Base-by-base conservation (phyloP, 257 asterid genomes). In the Salvia hispanica region DNA sequence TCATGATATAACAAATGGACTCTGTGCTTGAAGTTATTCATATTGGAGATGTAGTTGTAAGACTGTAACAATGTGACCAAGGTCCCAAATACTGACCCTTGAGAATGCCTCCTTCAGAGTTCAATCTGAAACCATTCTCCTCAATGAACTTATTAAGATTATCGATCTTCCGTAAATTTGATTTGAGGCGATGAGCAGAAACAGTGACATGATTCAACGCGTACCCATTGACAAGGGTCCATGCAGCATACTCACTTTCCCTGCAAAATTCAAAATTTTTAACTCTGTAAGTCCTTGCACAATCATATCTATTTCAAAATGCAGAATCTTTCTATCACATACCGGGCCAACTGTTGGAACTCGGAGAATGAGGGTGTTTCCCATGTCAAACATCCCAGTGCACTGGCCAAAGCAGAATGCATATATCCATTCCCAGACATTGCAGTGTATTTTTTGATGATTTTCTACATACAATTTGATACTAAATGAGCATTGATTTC, bases 231-330 rank as follows among this genome's bases (percentile, higher is more conserved):
- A 93, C 97, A 59, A 93, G 89, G 59, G 97, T 86, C 99, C 99
- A 93, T 46, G 97, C 97, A 25, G 97, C 99, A 80, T 90, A 90
- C 73, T 93, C 97, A 71, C 97, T 93, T 80, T 93, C 99, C 88
- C 99, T 93, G 78, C 42, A 74, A 60, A 39, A 74, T 52, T 69
- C n/a, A n/a, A n/a, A n/a, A n/a, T n/a, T n/a, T n/a, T n/a, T n/a
- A n/a, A n/a, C n/a, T n/a, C n/a, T 28, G 3, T 10, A 16, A 50
- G 16, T 39, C 53, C 45, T 46, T 14, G 9, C 28, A 54, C 67
- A 15, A 62, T 37, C 44, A 13, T 58, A 13, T 34, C 12, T 25
- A 28, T 34, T 58, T n/a, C 1, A 14, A 58, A 46, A 13, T 47
- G 58, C 6, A 0, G 12, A 14, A 3, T 15, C 70, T 57, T 59